Base-by-base conservation (phyloP, 1,284 basidiomycete species). In the Ceratobasidium sp. region DNA sequence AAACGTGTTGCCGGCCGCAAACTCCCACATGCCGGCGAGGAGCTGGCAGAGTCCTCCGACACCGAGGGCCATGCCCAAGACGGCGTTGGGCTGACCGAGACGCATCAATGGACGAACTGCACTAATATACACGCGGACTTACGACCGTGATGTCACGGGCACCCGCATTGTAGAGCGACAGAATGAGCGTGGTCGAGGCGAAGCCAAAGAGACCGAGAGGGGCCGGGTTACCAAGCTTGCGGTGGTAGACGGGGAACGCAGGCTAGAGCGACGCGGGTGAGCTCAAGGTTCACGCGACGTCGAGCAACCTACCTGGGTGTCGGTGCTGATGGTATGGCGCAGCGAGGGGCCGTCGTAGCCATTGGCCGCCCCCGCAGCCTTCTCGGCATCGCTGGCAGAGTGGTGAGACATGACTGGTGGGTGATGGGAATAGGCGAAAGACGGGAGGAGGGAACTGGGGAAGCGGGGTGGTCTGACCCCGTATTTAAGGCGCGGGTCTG, bases 121-220 rank as follows among this genome's bases (percentile, higher is more conserved):
- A 48, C 16, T 19, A 1, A 0, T 19, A 48, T 6, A 48, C 6
- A n/a, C 1, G n/a, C n/a, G n/a, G n/a, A 49, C 69, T 51, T 34
- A 72, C 69, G 19, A 72, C 69, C n/a, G 22, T 51, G 48, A 72
- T 72, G 13, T 39, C 48, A 13, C 69, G 69, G n/a, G 69, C 58
- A 1, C 58, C 58, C 2, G 37, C 79, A 77, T 83, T 85, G 79
- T 79, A 81, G 72, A 84, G 75, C 41, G 85, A 86, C 13, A 87
- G 81, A 37, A 87, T 80, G 65, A 86, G 86, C 2, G 86, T 87
- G n/a, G 86, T 87, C 5, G 83, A 83, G 51, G 84, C 84, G 78
- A 85, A 86, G 34, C 77, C 80, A 74, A 83, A 79, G 29, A 85
- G 80, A 75, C 86, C 86, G 11, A 85, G 79, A 16, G 84, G 84